Evolutionary conservation across 2,329 filamentous ascomycete species (phyloP), one percentile per base, ranked within the genome.

Genomic region (Calonectria montana): DNA sequence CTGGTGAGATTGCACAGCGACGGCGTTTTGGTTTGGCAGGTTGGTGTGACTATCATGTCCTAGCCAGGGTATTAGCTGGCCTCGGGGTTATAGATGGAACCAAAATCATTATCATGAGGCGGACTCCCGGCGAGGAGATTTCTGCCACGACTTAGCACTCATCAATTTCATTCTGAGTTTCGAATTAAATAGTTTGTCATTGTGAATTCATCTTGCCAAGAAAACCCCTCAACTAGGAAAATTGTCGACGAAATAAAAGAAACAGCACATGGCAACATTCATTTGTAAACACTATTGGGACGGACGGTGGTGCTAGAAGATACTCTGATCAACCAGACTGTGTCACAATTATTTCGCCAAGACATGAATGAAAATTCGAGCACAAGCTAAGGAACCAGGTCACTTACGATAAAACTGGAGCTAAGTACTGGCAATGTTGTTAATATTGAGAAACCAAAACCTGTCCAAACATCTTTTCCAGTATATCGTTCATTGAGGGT

Each of bases 1-100:
- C 64, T 59, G 62, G 69, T 66, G 72, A 67, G 73, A 63, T 74
- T 72, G 53, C 50, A 67, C 61, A 69, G 71, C 64, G 73, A 68
- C 47, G 73, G 73, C 65, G 66, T 67, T 70, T 69, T 55, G 72
- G 72, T 66, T 69, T 31, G 53, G 57, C 41, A 47, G 55, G 23
- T 66, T 63, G 12, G 23, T 53, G 35, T 35, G 8, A 67, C 37
- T 53, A 23, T 37, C 25, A 67, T 47, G 45, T 62, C 29, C 39
- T 47, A 43, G 55, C 27, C 10, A 29, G 25, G 47, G 63, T 59
- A 63, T 64, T 39, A 39, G 62, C 47, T 50, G 47, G 47, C 18
- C n/a, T 35, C 7, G 45, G 31, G 39, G 47, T 37, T 35, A 71
- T 67, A 71, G 47, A 71, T 39, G 45, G 69, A 53, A 57, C 69